A percentile compares a stretch with the other conserved stretches of the same genome.
Evolutionary conservation across 106 monocot genomes (phyloP).

Genomic region (Acanthochlamys bracteata): DNA sequence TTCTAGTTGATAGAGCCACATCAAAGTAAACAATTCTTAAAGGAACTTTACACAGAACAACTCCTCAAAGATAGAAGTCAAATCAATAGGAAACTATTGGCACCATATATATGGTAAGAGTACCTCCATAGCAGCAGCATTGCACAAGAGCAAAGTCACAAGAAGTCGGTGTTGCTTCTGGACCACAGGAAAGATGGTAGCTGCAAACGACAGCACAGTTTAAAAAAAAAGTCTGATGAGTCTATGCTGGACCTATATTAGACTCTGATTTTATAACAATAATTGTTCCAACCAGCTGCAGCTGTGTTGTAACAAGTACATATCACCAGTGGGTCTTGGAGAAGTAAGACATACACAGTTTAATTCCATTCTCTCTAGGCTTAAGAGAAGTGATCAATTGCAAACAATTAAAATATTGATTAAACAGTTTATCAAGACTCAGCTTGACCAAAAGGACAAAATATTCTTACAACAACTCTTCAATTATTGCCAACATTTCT

Average conservation of each 20-base stretch:
- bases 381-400: too few species aligned
- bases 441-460: too few species aligned
- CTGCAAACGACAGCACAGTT: constrained; percentile 21
- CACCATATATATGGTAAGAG: neutral
- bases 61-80: too few species aligned
- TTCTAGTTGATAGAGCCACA: too few species aligned
- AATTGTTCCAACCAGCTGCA: too few species aligned
- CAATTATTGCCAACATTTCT: too few species aligned
- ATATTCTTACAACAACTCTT: too few species aligned
- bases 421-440: too few species aligned
- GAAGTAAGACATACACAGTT: neutral
- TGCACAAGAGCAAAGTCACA: constrained; percentile 90
- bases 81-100: neutral
- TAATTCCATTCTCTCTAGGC: neutral
- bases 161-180: constrained; percentile 98
- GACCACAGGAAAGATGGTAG: constrained; percentile 84
- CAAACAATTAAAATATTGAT: too few species aligned
- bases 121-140: constrained; percentile 98
- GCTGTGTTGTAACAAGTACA: too few species aligned
- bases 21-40: too few species aligned
- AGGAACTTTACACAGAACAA: too few species aligned
- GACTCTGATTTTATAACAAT: neutral
- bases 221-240: neutral
- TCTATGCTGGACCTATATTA: neutral
- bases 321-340: neutral